Conservation (phyloP, 2,329 filamentous ascomycete species). For the Lachnellula suecica region DNA sequence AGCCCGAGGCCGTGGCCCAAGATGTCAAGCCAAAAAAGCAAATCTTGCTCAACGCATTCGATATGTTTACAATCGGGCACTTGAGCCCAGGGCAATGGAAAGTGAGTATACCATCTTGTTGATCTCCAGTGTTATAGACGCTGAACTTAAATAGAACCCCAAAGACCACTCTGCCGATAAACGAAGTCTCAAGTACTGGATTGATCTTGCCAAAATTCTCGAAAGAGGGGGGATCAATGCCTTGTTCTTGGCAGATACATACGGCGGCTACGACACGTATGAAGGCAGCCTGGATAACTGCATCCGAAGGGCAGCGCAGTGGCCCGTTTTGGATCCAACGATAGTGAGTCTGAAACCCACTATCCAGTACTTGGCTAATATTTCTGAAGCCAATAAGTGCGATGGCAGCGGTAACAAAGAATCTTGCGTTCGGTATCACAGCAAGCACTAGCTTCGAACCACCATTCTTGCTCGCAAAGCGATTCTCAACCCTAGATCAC, state of each 20-base stretch:
- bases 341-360: slow-evolving; percentile 51
- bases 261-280: slow-evolving; percentile 67
- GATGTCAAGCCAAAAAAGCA: slow-evolving; percentile 42
- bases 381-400: slow-evolving; percentile 54
- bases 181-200: slow-evolving; percentile 60
- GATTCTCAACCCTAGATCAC: slow-evolving; percentile 67
- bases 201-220: slow-evolving; percentile 60
- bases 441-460: slow-evolving; percentile 65
- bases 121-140: too few species aligned
- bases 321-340: slow-evolving; percentile 68
- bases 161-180: slow-evolving; percentile 61
- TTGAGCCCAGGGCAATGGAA: slow-evolving; percentile 68
- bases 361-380: not conserved
- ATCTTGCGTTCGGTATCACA: slow-evolving; percentile 65
- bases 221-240: slow-evolving; percentile 64
- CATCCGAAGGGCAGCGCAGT: slow-evolving; percentile 63
- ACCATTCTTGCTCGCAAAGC: slow-evolving; percentile 64
- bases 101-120: slow-evolving; percentile 38
- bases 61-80: slow-evolving; percentile 65
- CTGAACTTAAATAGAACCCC: slow-evolving; percentile 57
- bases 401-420: slow-evolving; percentile 67
- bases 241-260: slow-evolving; percentile 59
- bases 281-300: slow-evolving; percentile 55
- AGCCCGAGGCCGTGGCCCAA: not conserved
- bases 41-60: slow-evolving; percentile 64